Conservation (phyloP, 2,329 filamentous ascomycete genomes). For the Aureobasidium mangrovei region DNA sequence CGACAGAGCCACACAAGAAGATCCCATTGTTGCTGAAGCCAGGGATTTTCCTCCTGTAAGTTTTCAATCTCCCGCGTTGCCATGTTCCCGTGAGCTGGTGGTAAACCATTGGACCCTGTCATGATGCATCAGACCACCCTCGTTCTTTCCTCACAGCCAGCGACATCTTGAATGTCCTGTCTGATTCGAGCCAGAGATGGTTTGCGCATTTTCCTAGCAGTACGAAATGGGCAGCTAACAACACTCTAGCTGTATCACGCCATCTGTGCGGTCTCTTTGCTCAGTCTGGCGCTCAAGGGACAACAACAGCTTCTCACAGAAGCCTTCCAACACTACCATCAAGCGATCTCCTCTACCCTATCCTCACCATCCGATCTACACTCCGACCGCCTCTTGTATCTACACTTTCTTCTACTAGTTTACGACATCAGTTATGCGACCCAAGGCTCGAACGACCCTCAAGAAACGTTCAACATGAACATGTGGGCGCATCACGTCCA, state of each 20-base stretch:
- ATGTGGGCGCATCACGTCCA: conserved; percentile 49
- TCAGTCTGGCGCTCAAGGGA: conserved; percentile 42
- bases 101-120: not conserved
- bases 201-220: not conserved
- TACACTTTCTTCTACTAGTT: conserved; percentile 48
- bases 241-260: conserved; percentile 44
- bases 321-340: conserved; percentile 47
- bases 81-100: not conserved
- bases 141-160: too few relatives aligned
- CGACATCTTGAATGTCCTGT: too few relatives aligned
- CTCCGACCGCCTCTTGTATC: conserved; percentile 48
- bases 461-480: conserved; percentile 32
- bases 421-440: conserved; percentile 41
- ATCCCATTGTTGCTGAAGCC: conserved; percentile 29
- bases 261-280: conserved; percentile 49
- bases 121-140: too few relatives aligned
- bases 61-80: not conserved
- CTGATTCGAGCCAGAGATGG: not conserved
- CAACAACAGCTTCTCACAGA: conserved; percentile 36
- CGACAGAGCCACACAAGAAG: conserved; percentile 2
- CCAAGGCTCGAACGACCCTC: conserved; percentile 39
- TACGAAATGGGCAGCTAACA: conserved; percentile 3
- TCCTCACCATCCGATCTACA: conserved; percentile 44
- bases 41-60: conserved; percentile 43
- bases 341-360: conserved; percentile 36